These are phyloP conservation scores for Fagopyrum esculentum DNA, from an alignment of 148 eudicot species.

Conservation along the genomic window DNA sequence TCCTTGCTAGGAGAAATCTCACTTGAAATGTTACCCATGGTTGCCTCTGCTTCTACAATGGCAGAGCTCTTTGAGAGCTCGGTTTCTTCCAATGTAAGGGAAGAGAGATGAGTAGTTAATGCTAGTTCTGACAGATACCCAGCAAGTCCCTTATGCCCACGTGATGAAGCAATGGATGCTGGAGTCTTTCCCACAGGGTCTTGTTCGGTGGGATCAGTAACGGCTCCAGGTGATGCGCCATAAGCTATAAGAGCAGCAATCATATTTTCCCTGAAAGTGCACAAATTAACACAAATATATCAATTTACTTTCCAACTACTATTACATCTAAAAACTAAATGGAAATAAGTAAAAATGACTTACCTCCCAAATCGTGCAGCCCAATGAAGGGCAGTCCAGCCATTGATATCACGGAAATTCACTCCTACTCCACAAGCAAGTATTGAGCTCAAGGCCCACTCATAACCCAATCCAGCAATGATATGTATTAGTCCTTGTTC, in stretches of 20 bases:
- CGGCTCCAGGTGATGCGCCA: conserved; percentile 84
- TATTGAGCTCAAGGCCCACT: conserved; percentile 82
- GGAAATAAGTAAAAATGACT: neutral
- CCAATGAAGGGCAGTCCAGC: conserved; percentile 99
- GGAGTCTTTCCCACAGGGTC: conserved; percentile 86
- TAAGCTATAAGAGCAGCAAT: conserved; percentile 89
- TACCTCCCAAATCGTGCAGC: conserved; percentile 94
- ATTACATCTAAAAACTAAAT: neutral
- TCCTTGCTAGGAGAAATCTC: conserved; percentile 36
- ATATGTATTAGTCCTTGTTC: conserved; percentile 95
- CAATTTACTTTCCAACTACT: neutral
- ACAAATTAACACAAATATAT: neutral
- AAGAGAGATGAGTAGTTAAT: conserved; percentile 75
- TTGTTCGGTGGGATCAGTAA: conserved; percentile 77
- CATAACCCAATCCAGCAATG: conserved; percentile 88
- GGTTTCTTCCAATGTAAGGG: conserved; percentile 67
- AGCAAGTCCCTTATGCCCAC: conserved; percentile 84
- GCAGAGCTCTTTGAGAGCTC: conserved; percentile 74
- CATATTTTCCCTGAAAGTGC: conserved; percentile 65
- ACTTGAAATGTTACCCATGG: conserved; percentile 48
- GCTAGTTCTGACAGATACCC: conserved; percentile 90
- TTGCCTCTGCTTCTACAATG: conserved; percentile 65
- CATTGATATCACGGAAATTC: conserved; percentile 87
- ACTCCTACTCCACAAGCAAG: conserved; percentile 66
- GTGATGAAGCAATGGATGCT: conserved; percentile 67